Conservation (phyloP, 768 basidiomycete species). For the Phanerodontia chrysosporium region DNA sequence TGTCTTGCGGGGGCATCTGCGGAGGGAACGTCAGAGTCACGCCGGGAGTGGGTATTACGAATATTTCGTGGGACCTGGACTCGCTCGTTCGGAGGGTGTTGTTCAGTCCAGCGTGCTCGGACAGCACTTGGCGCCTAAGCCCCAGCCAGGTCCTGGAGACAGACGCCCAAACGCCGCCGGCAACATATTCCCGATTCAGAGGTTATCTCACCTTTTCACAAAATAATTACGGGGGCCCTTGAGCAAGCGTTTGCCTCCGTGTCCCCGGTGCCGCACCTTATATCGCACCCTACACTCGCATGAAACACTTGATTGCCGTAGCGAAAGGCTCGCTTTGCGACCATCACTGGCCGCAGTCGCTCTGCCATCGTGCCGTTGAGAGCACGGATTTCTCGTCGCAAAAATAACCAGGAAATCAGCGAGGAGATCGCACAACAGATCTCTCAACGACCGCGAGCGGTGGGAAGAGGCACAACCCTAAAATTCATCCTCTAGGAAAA, state of each 20-base stretch:
- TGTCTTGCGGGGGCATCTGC: neutral
- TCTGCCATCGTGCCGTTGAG: neutral
- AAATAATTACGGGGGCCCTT: neutral
- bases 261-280: neutral
- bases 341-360: neutral
- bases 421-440: neutral
- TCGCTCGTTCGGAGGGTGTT: neutral
- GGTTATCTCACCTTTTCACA: neutral
- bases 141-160: neutral
- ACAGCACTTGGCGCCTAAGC: neutral
- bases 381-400: neutral
- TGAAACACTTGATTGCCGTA: neutral
- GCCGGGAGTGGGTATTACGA: neutral
- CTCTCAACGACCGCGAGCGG: neutral
- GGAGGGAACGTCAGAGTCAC: neutral
- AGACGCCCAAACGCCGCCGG: neutral
- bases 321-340: neutral
- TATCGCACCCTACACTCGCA: neutral
- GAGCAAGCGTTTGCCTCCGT: no score
- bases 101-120: neutral
- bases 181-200: neutral
- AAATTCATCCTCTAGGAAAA: neutral
- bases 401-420: neutral
- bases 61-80: constrained; percentile 3
- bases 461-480: neutral